These are phyloP conservation scores for Nothophytophthora sp. DNA, from an alignment of 352 stramenopile species.

Conservation along the genomic window DNA sequence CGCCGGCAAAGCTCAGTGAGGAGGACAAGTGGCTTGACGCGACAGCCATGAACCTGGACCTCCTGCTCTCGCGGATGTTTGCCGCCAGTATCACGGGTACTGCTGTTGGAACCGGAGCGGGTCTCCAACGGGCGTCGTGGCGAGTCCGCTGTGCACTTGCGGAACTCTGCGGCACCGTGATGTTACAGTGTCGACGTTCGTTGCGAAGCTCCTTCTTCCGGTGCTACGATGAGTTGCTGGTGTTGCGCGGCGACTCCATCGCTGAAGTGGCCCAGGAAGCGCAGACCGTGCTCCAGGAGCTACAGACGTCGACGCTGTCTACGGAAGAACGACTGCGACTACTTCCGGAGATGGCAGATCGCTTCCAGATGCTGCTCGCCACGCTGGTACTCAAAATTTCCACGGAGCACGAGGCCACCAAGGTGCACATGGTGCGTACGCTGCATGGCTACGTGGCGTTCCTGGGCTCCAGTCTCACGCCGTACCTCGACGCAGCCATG, in stretches of 20 bases:
- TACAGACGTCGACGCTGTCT: conserved; percentile 33
- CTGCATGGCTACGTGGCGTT: conserved; percentile 72
- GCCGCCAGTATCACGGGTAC: conserved; percentile 21
- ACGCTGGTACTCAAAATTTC: conserved; percentile 61
- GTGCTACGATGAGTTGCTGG: conserved; percentile 80
- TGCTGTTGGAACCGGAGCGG: conserved; percentile 23
- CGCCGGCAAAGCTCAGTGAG: too few relatives aligned
- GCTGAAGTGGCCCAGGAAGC: conserved; percentile 26
- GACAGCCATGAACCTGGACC: conserved; percentile 62
- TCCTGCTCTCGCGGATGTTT: conserved; percentile 66
- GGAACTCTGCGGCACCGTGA: conserved; percentile 58
- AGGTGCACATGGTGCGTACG: conserved; percentile 59
- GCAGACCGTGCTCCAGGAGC: conserved; percentile 22
- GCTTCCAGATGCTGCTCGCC: conserved; percentile 74
- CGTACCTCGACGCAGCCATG: conserved; percentile 57
- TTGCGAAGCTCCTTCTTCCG: conserved; percentile 68
- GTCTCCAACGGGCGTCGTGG: conserved; percentile 53
- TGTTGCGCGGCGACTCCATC: conserved; percentile 62
- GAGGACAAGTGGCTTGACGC: conserved; percentile 53
- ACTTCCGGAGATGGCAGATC: conserved; percentile 56
- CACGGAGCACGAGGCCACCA: conserved; percentile 64
- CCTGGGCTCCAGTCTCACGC: conserved; percentile 35
- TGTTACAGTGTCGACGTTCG: conserved; percentile 46
- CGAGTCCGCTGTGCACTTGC: conserved; percentile 60
- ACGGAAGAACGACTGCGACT: conserved; percentile 58